Evolutionary conservation across 2,329 filamentous ascomycete species (phyloP).

Genomic region (Magnaporthiopsis poae): DNA sequence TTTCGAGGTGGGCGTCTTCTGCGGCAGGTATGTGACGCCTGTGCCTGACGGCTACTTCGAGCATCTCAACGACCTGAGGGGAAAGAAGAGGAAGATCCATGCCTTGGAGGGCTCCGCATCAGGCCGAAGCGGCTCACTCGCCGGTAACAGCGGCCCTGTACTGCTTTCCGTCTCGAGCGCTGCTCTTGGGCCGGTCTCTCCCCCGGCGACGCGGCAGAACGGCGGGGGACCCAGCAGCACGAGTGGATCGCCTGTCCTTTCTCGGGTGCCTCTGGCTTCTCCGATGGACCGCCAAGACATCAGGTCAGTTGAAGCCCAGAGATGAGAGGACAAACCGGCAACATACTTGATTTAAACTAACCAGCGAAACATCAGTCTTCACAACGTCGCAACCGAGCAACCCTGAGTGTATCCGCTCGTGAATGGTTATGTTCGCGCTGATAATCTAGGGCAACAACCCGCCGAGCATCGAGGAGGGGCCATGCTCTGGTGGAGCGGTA

Average conservation of each 20-base stretch:
- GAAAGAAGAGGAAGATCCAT: conserved; percentile 40
- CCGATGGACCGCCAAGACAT: conserved; percentile 10
- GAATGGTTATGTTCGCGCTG: too few species aligned
- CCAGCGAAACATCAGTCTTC: not conserved
- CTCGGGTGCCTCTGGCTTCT: not conserved
- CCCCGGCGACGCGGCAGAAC: not conserved
- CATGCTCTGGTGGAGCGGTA: not conserved
- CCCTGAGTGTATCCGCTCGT: not conserved
- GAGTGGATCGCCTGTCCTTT: not conserved
- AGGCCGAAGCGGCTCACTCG: not conserved
- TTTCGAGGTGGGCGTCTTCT: conserved; percentile 90
- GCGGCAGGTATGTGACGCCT: conserved; percentile 73
- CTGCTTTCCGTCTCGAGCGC: not conserved
- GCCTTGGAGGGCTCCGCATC: conserved; percentile 4
- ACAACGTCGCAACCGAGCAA: conserved; percentile 9
- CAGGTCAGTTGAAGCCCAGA: conserved; percentile 7
- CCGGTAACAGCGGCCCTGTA: not conserved
- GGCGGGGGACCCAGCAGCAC: not conserved
- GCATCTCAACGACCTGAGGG: conserved; percentile 62
- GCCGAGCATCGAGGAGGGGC: not conserved
- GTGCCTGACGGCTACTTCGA: conserved; percentile 75
- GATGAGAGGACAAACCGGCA: not conserved
- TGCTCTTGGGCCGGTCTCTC: not conserved
- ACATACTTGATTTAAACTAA: too few species aligned
- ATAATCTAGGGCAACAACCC: not conserved